Evolutionary conservation across 352 stramenopile genomes (phyloP), one percentile per base, ranked within the genome.

Genomic region (Phytophthora podocarpi): DNA sequence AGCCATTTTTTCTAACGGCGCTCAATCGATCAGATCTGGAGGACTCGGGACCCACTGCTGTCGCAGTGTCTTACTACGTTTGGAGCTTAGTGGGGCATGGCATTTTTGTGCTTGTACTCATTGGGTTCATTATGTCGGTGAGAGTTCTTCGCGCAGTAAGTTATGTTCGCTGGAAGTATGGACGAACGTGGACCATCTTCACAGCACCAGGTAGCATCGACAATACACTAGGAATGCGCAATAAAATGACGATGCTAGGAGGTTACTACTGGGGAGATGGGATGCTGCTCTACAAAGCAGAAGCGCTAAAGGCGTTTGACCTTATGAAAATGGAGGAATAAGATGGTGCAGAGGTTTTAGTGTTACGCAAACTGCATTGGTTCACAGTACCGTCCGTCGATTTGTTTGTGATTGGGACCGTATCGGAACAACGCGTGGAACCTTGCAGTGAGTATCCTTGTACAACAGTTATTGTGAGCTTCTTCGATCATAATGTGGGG

Each of bases 281-380:
- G 3, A 31, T 48, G 24, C 42, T 67, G 1, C 50, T 30, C 42
- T 62, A 67, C 23, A n/a, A 2, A 31, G 9, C 43, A 4, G 45
- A 54, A 9, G 46, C 57, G 0, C 18, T 67, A 43, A 59, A 67
- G 36, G 46, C 63, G 1, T 54, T 68, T 20, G 58, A 50, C 0
- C 23, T 72, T 10, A n/a, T 72, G 16, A 67, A 56, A 37, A 57
- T 72, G 43, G 43, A 50, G 13, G 47, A 57, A 15, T 40, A 59
- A 26, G 39, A 58, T 11, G 58, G 48, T 16, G 15, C 21, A 0
- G 51, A 73, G 30, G 65, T 62, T 21, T 32, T 73, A 1, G 64
- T 65, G 26, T 18, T 58, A 5, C 39, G 24, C 4, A 56, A 61
- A 40, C 8, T 67, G 9, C 18, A 54, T 15, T 67, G 58, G 58